Evolutionary conservation across 1,284 basidiomycete genomes (phyloP), one percentile per base, ranked within the genome.

Genomic region (Thecaphora frezii): DNA sequence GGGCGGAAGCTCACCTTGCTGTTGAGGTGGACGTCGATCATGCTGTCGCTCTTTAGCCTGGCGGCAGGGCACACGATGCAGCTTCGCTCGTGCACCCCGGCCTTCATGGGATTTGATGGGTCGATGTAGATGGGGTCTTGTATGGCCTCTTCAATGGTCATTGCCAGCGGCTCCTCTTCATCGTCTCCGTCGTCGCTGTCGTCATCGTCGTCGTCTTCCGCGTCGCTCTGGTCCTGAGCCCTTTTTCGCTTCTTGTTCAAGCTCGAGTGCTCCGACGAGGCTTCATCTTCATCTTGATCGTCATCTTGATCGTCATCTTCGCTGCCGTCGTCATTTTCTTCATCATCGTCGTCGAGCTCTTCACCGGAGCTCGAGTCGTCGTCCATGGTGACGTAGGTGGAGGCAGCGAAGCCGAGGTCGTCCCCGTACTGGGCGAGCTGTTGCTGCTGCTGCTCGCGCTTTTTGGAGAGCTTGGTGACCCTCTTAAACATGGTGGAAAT

Each of bases 111-210:
- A 37, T 58, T 58, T 39, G 51, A 48, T 7, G 58, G 61, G 12
- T 58, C 58, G 5, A 66, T 50, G 50, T 66, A 66, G 55, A 66
- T 61, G 33, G 63, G 55, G 28, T 66, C 63, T 22, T 52, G 43
- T 19, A 66, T 45, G 22, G 55, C 55, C 1, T 61, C 58, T 8
- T 54, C 49, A 44, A 66, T 66, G 21, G 58, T 50, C 14, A 66
- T 55, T 26, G 13, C 24, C 23, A 36, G 33, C 3, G 33, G 33
- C 13, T 70, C 69, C 10, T 72, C 59, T 21, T 76, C 74, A 1
- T 71, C 60, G 33, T 67, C 61, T n/a, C 58, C 64, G 22, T 45
- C 44, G 36, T 45, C 48, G 23, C 13, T 16, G 4, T 51, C 55
- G 16, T 59, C 54, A 19, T 47, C 48, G 28, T 57, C 59, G 28